Base-by-base conservation (phyloP, 192 early-diverging fungal genomes). In the Backusella sp. region DNA sequence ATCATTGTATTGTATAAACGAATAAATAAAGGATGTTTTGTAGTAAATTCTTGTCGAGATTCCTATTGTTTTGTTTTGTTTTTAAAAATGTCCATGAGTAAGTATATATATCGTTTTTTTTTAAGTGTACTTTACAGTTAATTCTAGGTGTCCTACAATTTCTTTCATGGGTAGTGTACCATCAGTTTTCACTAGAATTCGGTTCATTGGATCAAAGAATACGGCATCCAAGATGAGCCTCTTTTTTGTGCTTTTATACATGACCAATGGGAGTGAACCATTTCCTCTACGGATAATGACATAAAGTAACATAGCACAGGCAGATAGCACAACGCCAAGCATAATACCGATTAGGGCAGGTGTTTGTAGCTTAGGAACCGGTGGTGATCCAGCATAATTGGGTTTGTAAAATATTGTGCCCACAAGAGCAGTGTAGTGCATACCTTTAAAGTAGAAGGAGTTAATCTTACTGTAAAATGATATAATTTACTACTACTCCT, bases 401-500 rank as follows among this genome's bases (percentile, higher is more conserved):
- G 68, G 49, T 9, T 30, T 44, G 23, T 73, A 78, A 76, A 83
- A 85, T 21, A 53, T 36, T 17, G 84, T 85, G 0, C 84, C 84
- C 3, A 66, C 76, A 39, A 77, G 72, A n/a, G 78, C 78, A 14
- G 72, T 80, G 28, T 76, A 85, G 70, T 85, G 84, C 78, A 83
- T 80, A 4, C 79, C 84, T 79, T 67, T 44, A 23, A 77, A 53
- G 41, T 41, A 14, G 0, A 59, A 32, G 30, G n/a, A 30, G 11
- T 30, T 11, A 35, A 69, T 74, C 2, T 44, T 59, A 59, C n/a
- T 36, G 9, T 68, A 32, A 15, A 32, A 37, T 1, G 36, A 26
- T 12, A 66, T 11, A 11, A 17, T 67, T 12, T 5, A 11, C 1
- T 26, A 8, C 8, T 26, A 15, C 4, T 2, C 73, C 72, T 86